Evolutionary conservation across 768 basidiomycete genomes (phyloP).

Genomic region (Boletus barrowsii): DNA sequence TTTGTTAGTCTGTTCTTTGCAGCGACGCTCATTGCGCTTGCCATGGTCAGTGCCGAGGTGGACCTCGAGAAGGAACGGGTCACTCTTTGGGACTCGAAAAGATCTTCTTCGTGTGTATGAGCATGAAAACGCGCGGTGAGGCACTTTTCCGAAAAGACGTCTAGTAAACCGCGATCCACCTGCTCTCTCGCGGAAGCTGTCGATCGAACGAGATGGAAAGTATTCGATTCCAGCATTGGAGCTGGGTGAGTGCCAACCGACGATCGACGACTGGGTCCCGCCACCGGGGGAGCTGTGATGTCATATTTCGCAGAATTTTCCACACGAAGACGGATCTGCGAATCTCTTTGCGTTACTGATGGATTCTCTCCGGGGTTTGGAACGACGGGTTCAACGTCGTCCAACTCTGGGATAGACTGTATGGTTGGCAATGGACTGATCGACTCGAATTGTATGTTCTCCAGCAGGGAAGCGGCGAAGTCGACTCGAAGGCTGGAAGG

Average conservation of each 20-base stretch:
- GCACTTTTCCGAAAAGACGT: slow-evolving; percentile 77
- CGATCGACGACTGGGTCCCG: slow-evolving; percentile 49
- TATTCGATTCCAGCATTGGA: slow-evolving; percentile 44
- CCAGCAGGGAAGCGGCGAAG: slow-evolving; percentile 34
- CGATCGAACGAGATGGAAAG: slow-evolving; percentile 65
- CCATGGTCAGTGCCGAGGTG: slow-evolving; percentile 57
- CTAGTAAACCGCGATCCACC: slow-evolving; percentile 75
- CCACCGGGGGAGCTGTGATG: slow-evolving; percentile 7
- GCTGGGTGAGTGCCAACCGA: slow-evolving; percentile 59
- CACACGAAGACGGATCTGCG: slow-evolving; percentile 19
- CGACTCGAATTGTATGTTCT: slow-evolving; percentile 39
- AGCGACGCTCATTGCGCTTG: slow-evolving; percentile 51
- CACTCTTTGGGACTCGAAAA: slow-evolving; percentile 54
- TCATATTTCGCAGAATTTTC: slow-evolving; percentile 22
- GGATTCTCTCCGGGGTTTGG: slow-evolving; percentile 7
- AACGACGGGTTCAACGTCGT: slow-evolving; percentile 12
- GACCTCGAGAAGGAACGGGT: slow-evolving; percentile 50
- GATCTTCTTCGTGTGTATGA: slow-evolving; percentile 56
- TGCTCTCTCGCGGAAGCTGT: slow-evolving; percentile 62
- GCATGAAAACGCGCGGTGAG: slow-evolving; percentile 66
- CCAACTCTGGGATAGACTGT: slow-evolving; percentile 53
- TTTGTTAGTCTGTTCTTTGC: slow-evolving; percentile 57
- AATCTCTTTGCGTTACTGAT: background rate
- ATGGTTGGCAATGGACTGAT: slow-evolving; percentile 49
- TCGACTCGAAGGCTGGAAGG: slow-evolving; percentile 57